Evolutionary conservation across 345 rosid species (phyloP).

Genomic region (Microcos paniculata): DNA sequence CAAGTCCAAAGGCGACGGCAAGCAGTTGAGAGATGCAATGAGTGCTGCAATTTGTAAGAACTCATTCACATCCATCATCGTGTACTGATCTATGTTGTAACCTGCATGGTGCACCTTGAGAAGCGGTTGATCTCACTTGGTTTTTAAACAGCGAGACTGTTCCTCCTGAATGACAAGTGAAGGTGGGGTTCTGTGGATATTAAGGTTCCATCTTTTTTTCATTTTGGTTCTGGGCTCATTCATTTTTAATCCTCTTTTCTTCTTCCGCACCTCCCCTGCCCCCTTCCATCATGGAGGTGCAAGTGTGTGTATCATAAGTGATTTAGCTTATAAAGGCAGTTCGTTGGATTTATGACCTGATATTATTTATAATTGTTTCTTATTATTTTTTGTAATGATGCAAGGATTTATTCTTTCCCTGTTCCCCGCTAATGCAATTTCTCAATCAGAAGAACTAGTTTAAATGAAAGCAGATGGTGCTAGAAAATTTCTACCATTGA

Average conservation of each 20-base stretch:
- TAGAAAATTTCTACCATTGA: background rate
- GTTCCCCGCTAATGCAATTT: background rate
- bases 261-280: background rate
- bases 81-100: constrained; percentile 5
- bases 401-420: constrained; percentile 15
- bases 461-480: no score
- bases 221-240: constrained; percentile 11
- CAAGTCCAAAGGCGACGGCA: constrained; percentile 37
- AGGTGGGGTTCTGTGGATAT: constrained; percentile 17
- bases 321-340: constrained; percentile 33
- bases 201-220: constrained; percentile 18
- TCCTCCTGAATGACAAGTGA: constrained; percentile 6
- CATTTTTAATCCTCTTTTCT: background rate
- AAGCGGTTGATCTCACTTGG: constrained; percentile 14
- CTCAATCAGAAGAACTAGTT: no score
- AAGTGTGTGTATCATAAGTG: constrained; percentile 44
- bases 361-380: constrained; percentile 17
- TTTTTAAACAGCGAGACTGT: background rate
- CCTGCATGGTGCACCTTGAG: constrained; percentile 10
- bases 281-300: constrained; percentile 20
- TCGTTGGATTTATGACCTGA: constrained; percentile 22
- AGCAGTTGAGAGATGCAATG: constrained; percentile 35
- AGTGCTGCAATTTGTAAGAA: constrained; percentile 13
- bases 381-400: constrained; percentile 24
- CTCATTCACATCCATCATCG: constrained; percentile 1